These are phyloP conservation scores for Diplodia seriata DNA, from an alignment of 2,329 filamentous ascomycete species.

Conservation along the genomic window DNA sequence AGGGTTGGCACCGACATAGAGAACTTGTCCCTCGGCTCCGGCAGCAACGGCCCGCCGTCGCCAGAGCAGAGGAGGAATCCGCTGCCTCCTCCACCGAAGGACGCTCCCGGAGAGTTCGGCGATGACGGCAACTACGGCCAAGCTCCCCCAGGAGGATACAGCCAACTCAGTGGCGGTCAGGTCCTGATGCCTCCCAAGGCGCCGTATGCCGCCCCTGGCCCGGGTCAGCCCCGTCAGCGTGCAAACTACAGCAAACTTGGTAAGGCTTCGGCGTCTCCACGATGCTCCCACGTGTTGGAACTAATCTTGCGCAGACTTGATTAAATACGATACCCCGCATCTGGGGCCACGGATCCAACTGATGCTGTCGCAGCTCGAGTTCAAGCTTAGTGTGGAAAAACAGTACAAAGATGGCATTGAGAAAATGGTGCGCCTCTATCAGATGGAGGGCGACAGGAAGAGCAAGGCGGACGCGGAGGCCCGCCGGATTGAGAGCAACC, in stretches of 20 bases:
- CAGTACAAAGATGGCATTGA: slow-evolving; percentile 99
- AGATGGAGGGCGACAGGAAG: slow-evolving; percentile 96
- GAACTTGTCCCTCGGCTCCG: slow-evolving; percentile 68
- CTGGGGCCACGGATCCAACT: slow-evolving; percentile 97
- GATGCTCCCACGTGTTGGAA: slow-evolving; percentile 5
- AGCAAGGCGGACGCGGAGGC: slow-evolving; percentile 92
- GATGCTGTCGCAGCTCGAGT: slow-evolving; percentile 98
- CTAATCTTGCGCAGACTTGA: slow-evolving; percentile 71
- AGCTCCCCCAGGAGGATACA: slow-evolving; percentile 59
- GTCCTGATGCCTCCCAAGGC: slow-evolving; percentile 82
- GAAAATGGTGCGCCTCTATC: slow-evolving; percentile 98
- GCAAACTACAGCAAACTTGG: slow-evolving; percentile 95
- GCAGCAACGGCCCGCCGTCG: slow-evolving; percentile 48
- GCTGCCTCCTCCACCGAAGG: slow-evolving; percentile 73
- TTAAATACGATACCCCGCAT: slow-evolving; percentile 97
- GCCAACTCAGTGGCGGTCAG: slow-evolving; percentile 68
- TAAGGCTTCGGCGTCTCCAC: slow-evolving; percentile 54
- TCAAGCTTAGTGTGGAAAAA: slow-evolving; percentile 98
- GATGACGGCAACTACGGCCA: slow-evolving; percentile 71
- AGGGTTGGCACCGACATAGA: slow-evolving; percentile 72
- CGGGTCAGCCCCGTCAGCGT: slow-evolving; percentile 71
- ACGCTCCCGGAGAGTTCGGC: slow-evolving; percentile 61
- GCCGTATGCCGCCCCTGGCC: slow-evolving; percentile 77
- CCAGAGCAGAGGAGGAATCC: slow-evolving; percentile 48
- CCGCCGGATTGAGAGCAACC: slow-evolving; percentile 89